Evolutionary conservation across 805 yeast species (phyloP), one percentile per base, ranked within the genome.

Genomic region (Metschnikowia cerradonensis): DNA sequence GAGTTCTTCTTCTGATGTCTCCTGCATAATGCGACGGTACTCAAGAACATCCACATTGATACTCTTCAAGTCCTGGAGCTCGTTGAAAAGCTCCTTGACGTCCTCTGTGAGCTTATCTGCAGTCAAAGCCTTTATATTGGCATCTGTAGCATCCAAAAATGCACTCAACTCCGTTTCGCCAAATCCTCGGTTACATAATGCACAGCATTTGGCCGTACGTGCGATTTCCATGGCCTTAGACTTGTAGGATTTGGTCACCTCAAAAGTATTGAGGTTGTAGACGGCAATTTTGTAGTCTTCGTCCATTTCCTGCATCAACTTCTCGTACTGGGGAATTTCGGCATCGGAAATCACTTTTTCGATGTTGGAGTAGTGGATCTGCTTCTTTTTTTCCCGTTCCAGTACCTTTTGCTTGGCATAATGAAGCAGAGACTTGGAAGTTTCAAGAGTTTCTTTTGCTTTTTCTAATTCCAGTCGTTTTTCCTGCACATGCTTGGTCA

Each of bases 131-230:
- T 64, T 60, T 17, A 72, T 61, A 46, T 66, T 70, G 3, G 58
- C 56, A 45, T 66, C 56, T 15, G 73, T 54, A n/a, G 64, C 64
- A 7, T 47, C 51, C 4, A 70, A 48, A 45, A 73, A 73, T 4
- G 49, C 52, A 1, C 60, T 51, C 20, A 68, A 57, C n/a, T 67
- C 71, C 1, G 61, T 60, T 8, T 70, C 71, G 14, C 78, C 78
- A 66, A 90, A 87, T 11, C 77, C 72, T 46, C 96, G 74, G 17
- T 80, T 79, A 65, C 98, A 92, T 41, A 91, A 69, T 40, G 84
- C 69, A 66, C 97, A 92, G 44, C 79, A 73, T 10, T 82, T 76
- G 7, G 78, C 75, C 3, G 63, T 60, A 26, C 80, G 68, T 0
- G 96, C 94, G 38, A 78, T 65, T 31, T 80, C 78, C 10, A 87